These are phyloP conservation scores for Endothia cerciana DNA, from an alignment of 2,329 filamentous ascomycete species.

Conservation along the genomic window DNA sequence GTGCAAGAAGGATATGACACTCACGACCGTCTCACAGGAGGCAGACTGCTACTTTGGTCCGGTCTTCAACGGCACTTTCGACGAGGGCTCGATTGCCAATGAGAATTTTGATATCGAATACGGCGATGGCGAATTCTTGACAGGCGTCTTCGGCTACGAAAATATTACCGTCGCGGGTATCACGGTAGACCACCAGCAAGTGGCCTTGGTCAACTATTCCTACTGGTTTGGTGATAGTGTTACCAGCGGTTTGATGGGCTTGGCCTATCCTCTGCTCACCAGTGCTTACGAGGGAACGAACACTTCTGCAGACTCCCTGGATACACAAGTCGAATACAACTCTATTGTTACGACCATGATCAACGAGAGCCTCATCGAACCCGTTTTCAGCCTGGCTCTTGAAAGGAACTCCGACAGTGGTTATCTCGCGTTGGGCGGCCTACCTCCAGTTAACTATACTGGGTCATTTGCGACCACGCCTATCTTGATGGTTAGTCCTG, in stretches of 20 bases:
- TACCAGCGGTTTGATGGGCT: slow-evolving; percentile 53
- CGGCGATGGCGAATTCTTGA: slow-evolving; percentile 47
- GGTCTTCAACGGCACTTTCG: slow-evolving; percentile 39
- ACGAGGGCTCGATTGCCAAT: slow-evolving; percentile 38
- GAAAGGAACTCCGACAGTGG: slow-evolving; percentile 44
- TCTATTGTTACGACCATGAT: slow-evolving; percentile 56
- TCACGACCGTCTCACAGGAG: slow-evolving; percentile 10
- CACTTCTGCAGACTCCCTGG: slow-evolving; percentile 6
- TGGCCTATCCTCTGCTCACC: slow-evolving; percentile 54
- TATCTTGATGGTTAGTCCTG: slow-evolving; percentile 32
- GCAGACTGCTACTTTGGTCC: slow-evolving; percentile 34
- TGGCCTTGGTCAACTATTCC: slow-evolving; percentile 50
- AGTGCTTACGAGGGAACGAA: slow-evolving; percentile 39
- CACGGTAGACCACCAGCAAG: slow-evolving; percentile 46
- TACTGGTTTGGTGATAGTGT: slow-evolving; percentile 48
- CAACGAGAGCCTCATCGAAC: slow-evolving; percentile 44
- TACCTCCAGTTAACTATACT: slow-evolving; percentile 46
- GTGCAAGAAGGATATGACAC: neutral
- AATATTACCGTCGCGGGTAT: slow-evolving; percentile 50
- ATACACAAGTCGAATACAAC: slow-evolving; percentile 45
- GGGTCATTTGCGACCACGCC: slow-evolving; percentile 34
- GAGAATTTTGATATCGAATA: slow-evolving; percentile 49
- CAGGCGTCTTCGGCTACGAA: slow-evolving; percentile 44
- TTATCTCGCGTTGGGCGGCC: slow-evolving; percentile 52
- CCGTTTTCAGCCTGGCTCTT: slow-evolving; percentile 54